phyloP scores from a whole-genome alignment of 2,329 filamentous ascomycete species.

The Sclerotiophoma versabilis region DNA sequence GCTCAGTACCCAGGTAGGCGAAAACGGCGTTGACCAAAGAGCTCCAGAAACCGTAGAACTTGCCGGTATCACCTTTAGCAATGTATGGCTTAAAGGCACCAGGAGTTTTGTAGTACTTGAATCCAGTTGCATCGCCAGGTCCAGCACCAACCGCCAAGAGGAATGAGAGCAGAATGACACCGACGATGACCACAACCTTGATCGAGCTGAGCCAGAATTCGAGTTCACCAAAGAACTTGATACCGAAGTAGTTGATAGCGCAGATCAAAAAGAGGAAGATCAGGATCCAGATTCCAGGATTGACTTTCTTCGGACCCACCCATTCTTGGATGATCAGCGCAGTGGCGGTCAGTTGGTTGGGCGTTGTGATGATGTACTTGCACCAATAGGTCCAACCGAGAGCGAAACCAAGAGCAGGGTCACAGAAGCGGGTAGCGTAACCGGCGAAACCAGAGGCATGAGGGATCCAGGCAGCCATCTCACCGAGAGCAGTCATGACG shows the following conservation, averaged over 20 bases:
- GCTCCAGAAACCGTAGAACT: slow-evolving; percentile 64
- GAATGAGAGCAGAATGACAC: slow-evolving; percentile 55
- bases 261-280: slow-evolving; percentile 57
- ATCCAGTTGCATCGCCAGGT: slow-evolving; percentile 52
- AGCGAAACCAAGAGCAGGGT: slow-evolving; percentile 81
- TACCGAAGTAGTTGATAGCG: slow-evolving; percentile 61
- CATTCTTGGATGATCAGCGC: slow-evolving; percentile 81
- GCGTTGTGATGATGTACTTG: slow-evolving; percentile 84
- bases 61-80: slow-evolving; percentile 42
- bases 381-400: slow-evolving; percentile 69
- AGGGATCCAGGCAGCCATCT: slow-evolving; percentile 86
- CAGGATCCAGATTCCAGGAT: slow-evolving; percentile 81
- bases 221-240: slow-evolving; percentile 62
- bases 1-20: slow-evolving; percentile 74
- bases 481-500: slow-evolving; percentile 81
- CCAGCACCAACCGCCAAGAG: slow-evolving; percentile 54
- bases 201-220: slow-evolving; percentile 59
- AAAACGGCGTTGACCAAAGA: slow-evolving; percentile 80
- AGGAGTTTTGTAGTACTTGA: slow-evolving; percentile 55
- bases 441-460: slow-evolving; percentile 80
- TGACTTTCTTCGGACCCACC: slow-evolving; percentile 69
- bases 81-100: slow-evolving; percentile 55
- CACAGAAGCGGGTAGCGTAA: slow-evolving; percentile 79
- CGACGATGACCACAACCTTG: slow-evolving; percentile 56
- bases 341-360: slow-evolving; percentile 84